A percentile compares a stretch with the other conserved stretches of the same genome.
phyloP scores from a whole-genome alignment of 345 rosid genomes.

The Laguncularia racemosa region DNA sequence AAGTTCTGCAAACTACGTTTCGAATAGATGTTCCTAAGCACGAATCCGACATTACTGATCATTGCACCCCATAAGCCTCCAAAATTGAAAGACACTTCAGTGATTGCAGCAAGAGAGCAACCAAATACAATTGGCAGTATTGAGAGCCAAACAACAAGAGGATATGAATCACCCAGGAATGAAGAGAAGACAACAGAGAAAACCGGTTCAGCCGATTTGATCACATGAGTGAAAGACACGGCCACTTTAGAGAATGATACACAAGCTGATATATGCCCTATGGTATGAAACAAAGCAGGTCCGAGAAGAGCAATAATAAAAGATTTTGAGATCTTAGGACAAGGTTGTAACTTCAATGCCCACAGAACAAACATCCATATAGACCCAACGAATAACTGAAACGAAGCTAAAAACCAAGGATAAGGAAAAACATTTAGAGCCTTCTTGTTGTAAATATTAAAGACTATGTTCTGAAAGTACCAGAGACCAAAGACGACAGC shows the following conservation, averaged over 20 bases:
- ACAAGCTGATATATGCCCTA: constrained; percentile 96
- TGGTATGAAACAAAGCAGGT: constrained; percentile 90
- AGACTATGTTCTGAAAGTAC: constrained; percentile 90
- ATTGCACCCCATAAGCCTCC: constrained; percentile 85
- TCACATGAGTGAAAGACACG: constrained; percentile 94
- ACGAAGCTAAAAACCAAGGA: constrained; percentile 96
- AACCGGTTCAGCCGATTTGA: constrained; percentile 96
- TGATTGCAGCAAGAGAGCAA: constrained; percentile 88
- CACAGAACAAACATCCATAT: constrained; percentile 84
- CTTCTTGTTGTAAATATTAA: constrained; percentile 91
- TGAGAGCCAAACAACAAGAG: constrained; percentile 82
- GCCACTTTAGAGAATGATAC: constrained; percentile 98
- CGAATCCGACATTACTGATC: constrained; percentile 93
- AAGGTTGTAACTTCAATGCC: constrained; percentile 74
- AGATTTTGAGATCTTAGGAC: constrained; percentile 73
- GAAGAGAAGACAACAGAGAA: constrained; percentile 92
- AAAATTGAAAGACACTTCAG: constrained; percentile 88
- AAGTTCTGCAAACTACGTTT: constrained; percentile 71
- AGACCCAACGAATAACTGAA: constrained; percentile 88
- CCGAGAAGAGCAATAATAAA: constrained; percentile 87
- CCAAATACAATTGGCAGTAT: constrained; percentile 91
- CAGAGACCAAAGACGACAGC: constrained; percentile 75
- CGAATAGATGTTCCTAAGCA: constrained; percentile 79
- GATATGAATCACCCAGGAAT: constrained; percentile 79
- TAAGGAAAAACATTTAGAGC: constrained; percentile 79